These are phyloP conservation scores for Viridothelium virens DNA, from an alignment of 495 filamentous ascomycete species.

Conservation along the genomic window DNA sequence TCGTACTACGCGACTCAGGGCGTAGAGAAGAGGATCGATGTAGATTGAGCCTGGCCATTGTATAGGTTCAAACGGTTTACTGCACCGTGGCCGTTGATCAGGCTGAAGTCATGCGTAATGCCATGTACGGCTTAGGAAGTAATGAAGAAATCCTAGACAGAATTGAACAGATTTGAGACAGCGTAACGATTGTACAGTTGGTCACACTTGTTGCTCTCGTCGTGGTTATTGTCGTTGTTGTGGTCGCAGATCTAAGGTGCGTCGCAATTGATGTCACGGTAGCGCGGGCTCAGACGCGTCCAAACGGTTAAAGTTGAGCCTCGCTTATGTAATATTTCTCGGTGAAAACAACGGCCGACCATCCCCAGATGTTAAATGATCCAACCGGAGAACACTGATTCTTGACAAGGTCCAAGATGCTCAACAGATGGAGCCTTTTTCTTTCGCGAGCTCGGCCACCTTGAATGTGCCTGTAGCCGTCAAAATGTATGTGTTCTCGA, in stretches of 20 bases:
- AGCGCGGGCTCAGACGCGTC: not conserved
- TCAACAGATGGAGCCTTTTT: conserved; percentile 76
- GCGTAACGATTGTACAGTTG: not conserved
- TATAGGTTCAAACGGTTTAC: not conserved
- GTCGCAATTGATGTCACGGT: not conserved
- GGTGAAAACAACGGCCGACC: not conserved
- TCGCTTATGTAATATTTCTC: not conserved
- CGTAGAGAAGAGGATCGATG: conserved; percentile 7
- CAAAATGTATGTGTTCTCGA: conserved; percentile 52
- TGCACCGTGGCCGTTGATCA: not conserved
- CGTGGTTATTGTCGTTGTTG: not conserved
- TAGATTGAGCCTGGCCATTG: conserved; percentile 14
- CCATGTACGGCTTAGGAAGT: no score
- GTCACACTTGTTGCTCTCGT: not conserved
- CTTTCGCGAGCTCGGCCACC: conserved; percentile 78
- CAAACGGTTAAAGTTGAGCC: not conserved
- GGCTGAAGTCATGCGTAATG: not conserved
- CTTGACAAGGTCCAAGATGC: not conserved
- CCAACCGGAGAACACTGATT: not conserved
- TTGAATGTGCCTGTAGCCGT: conserved; percentile 72
- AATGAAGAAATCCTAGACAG: no score
- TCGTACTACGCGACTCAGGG: not conserved
- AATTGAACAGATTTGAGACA: not conserved
- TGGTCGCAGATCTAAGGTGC: not conserved
- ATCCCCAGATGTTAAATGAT: not conserved